A percentile compares a stretch with the other conserved stretches of the same genome.
phyloP scores from a whole-genome alignment of 2,329 filamentous ascomycete genomes.

The Didymella glomerata region DNA sequence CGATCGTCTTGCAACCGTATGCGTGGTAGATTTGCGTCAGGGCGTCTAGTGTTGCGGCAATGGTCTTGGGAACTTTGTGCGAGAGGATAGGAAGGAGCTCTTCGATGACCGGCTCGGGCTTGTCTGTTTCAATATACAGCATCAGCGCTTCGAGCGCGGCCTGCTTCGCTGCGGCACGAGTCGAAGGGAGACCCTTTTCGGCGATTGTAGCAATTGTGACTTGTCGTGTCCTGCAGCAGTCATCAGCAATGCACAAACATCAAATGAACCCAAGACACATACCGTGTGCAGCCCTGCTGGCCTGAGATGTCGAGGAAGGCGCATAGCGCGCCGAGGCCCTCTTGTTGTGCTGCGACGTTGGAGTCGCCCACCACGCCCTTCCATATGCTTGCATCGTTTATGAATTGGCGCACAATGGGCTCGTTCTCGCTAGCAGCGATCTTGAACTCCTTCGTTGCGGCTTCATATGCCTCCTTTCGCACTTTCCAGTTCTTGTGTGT shows the following conservation, averaged over 20 bases:
- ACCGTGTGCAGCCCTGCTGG: constrained; percentile 76
- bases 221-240: constrained; percentile 69
- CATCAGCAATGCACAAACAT: constrained; percentile 23
- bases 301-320: constrained; percentile 93
- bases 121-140: constrained; percentile 89
- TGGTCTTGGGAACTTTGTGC: constrained; percentile 91
- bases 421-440: constrained; percentile 84
- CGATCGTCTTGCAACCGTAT: constrained; percentile 92
- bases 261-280: constrained; percentile 27
- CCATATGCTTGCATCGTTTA: constrained; percentile 85
- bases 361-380: constrained; percentile 92
- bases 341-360: constrained; percentile 95
- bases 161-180: constrained; percentile 86
- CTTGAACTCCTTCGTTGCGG: constrained; percentile 86
- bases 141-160: constrained; percentile 86
- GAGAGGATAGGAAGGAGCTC: constrained; percentile 83
- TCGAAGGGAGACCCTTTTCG: constrained; percentile 90
- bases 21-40: constrained; percentile 88
- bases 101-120: constrained; percentile 84
- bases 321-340: constrained; percentile 86
- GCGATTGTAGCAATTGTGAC: constrained; percentile 80
- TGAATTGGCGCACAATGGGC: constrained; percentile 84
- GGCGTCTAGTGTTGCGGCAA: constrained; percentile 77
- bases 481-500: constrained; percentile 98
- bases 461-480: constrained; percentile 92